Percentiles rank a stretch among this genome's conserved stretches.
Conservation (phyloP, 768 basidiomycete genomes). For the Kwoniella newhampshirensis region DNA sequence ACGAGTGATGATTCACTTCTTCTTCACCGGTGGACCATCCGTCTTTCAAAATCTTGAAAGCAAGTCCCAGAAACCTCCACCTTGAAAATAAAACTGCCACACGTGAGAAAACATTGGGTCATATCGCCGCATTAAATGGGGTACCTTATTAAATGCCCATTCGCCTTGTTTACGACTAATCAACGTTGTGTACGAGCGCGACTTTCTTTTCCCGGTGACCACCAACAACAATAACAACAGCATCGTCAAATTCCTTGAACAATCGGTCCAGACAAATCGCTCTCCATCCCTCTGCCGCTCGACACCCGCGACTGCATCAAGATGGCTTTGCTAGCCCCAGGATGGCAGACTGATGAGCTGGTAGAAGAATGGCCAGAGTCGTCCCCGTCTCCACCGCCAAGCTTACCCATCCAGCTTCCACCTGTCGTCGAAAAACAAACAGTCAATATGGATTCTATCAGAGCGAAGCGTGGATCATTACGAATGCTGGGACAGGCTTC, state of each 20-base stretch:
- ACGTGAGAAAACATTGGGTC: not conserved
- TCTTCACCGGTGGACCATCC: not conserved
- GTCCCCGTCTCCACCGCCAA: slow-evolving; percentile 40
- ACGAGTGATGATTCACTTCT: not conserved
- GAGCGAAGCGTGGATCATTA: slow-evolving; percentile 43
- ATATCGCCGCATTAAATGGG: slow-evolving; percentile 3
- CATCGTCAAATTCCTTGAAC: slow-evolving; percentile 9
- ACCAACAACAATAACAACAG: slow-evolving; percentile 10
- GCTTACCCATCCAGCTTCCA: slow-evolving; percentile 44
- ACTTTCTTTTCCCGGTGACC: slow-evolving; percentile 14
- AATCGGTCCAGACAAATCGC: too few relatives aligned
- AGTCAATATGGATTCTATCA: slow-evolving; percentile 25
- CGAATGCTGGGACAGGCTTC: slow-evolving; percentile 39
- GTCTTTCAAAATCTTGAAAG: slow-evolving; percentile 19
- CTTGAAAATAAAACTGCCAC: slow-evolving; percentile 1
- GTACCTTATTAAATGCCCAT: not conserved
- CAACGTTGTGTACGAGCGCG: slow-evolving; percentile 14
- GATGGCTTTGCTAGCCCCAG: slow-evolving; percentile 33
- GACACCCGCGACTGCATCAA: slow-evolving; percentile 1
- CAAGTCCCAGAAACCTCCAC: slow-evolving; percentile 15
- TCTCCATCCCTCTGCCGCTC: not conserved
- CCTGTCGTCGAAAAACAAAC: slow-evolving; percentile 58
- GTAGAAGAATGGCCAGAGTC: slow-evolving; percentile 85
- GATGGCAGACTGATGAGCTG: slow-evolving; percentile 67
- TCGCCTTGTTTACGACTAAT: slow-evolving; percentile 26